phyloP scores from a whole-genome alignment of 768 basidiomycete species.

The Sutorius australiensis region DNA sequence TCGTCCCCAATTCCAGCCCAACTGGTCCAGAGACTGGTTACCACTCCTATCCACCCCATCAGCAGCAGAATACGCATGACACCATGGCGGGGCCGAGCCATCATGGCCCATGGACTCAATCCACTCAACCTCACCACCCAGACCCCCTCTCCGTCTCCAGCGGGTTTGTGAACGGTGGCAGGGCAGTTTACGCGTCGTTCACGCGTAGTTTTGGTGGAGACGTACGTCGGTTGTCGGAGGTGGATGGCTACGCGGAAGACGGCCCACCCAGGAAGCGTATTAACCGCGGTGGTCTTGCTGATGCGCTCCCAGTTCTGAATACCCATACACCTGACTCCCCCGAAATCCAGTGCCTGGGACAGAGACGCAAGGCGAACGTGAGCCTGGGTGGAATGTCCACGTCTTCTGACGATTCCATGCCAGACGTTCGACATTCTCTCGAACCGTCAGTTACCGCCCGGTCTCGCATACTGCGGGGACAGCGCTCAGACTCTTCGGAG shows the following conservation, averaged over 20 bases:
- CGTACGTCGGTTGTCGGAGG: conserved; percentile 35
- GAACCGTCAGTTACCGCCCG: conserved; percentile 38
- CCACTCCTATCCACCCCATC: conserved; percentile 39
- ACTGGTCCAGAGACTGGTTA: conserved; percentile 38
- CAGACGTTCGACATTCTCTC: conserved; percentile 41
- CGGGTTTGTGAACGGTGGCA: conserved; percentile 47
- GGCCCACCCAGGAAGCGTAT: conserved; percentile 71
- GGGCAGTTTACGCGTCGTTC: conserved; percentile 48
- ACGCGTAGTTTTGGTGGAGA: conserved; percentile 41
- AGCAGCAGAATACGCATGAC: conserved; percentile 39
- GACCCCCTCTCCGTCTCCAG: conserved; percentile 62
- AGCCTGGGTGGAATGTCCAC: conserved; percentile 44
- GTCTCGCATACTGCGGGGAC: conserved; percentile 54
- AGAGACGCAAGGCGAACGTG: conserved; percentile 40
- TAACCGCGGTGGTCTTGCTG: conserved; percentile 47
- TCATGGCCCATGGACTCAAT: conserved; percentile 36
- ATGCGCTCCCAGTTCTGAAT: conserved; percentile 27
- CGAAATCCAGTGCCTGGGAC: conserved; percentile 50
- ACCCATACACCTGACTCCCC: conserved; percentile 49
- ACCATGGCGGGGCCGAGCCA: conserved; percentile 39
- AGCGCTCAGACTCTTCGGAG: conserved; percentile 33
- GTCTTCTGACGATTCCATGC: conserved; percentile 69
- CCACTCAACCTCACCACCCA: conserved; percentile 29
- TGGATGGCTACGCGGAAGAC: conserved; percentile 43
- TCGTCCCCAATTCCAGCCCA: conserved; percentile 79